These are phyloP conservation scores for Pezicula rhizophila DNA, from an alignment of 2,329 filamentous ascomycete genomes.

Conservation along the genomic window DNA sequence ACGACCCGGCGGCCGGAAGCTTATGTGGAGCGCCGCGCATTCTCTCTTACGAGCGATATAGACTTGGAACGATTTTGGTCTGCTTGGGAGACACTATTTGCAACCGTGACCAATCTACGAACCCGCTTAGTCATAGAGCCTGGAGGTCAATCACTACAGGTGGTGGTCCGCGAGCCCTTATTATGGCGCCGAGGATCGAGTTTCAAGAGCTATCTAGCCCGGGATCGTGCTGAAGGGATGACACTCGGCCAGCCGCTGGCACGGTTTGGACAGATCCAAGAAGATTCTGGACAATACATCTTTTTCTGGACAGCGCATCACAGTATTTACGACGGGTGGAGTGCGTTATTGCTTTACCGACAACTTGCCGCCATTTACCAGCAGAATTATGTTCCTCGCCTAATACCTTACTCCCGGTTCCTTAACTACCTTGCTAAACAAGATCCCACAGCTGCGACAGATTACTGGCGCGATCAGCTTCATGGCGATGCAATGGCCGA, in stretches of 20 bases:
- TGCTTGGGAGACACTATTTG: constrained; percentile 20
- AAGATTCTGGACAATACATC: neutral
- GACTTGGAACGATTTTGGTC: constrained; percentile 13
- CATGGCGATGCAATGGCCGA: constrained; percentile 1
- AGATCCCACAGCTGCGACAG: neutral
- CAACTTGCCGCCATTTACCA: neutral
- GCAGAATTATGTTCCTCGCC: neutral
- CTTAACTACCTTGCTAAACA: neutral
- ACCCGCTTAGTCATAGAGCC: constrained; percentile 22
- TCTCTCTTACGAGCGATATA: constrained; percentile 6
- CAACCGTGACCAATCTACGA: constrained; percentile 24
- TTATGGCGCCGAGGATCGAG: neutral
- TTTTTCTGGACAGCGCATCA: constrained; percentile 14
- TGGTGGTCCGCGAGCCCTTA: constrained; percentile 7
- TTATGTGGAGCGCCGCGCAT: constrained; percentile 25
- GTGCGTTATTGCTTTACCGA: neutral
- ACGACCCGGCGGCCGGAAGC: constrained; percentile 29
- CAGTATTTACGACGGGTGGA: constrained; percentile 10
- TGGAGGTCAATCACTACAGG: constrained; percentile 5
- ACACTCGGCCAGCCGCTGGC: constrained; percentile 3
- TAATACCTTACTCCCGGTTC: neutral
- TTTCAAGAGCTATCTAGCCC: constrained; percentile 10
- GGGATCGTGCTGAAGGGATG: constrained; percentile 1
- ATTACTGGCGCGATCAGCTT: constrained; percentile 4
- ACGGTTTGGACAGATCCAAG: constrained; percentile 3